Base-by-base conservation (phyloP, 1,284 basidiomycete species). In the Gomphus bonarii region DNA sequence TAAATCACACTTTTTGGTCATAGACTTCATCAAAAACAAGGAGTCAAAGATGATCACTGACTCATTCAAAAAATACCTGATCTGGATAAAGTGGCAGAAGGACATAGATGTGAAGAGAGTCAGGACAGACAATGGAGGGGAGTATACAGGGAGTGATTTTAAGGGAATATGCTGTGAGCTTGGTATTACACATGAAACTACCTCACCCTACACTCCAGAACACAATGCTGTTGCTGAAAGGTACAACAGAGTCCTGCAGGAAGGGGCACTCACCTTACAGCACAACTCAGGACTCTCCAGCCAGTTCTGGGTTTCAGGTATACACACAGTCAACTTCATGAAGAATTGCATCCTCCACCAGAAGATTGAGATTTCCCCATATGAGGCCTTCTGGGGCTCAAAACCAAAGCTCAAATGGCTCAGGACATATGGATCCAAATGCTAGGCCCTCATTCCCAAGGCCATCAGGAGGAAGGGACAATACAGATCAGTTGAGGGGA, bases 221-320 rank as follows among this genome's bases (percentile, higher is more conserved):
- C 68, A 71, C 58, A 72, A 73, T 61, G 69, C 71, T 7, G 63
- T 70, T 28, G 70, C 69, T 9, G 69, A 75, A 56, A 50, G 57
- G 0, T 65, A 68, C 50, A 71, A 71, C 51, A 67, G 67, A 50
- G 70, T 62, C 0, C 42, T 72, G 0, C 61, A 62, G 2, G 61
- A 60, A 3, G 50, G 59, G 8, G 63, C 64, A 1, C 61, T 60
- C 3, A 46, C 65, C 0, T 66, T 71, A 61, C 62, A 69, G 0
- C 49, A 62, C 18, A 64, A 66, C 0, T 62, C 63, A 0, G 58
- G 59, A 22, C 60, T 70, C 0, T 50, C 64, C 0, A 63, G 61
- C n/a, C 60, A 47, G 0, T 68, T 71, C 50, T 70, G 69, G 68
- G 55, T 55, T 9, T 57, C 65, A 25, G 64, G 65, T 3, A 12